Percentiles rank a stretch among this genome's conserved stretches.
Conservation (phyloP, 2,329 filamentous ascomycete genomes). For the Calonectria pseudoreteaudii region DNA sequence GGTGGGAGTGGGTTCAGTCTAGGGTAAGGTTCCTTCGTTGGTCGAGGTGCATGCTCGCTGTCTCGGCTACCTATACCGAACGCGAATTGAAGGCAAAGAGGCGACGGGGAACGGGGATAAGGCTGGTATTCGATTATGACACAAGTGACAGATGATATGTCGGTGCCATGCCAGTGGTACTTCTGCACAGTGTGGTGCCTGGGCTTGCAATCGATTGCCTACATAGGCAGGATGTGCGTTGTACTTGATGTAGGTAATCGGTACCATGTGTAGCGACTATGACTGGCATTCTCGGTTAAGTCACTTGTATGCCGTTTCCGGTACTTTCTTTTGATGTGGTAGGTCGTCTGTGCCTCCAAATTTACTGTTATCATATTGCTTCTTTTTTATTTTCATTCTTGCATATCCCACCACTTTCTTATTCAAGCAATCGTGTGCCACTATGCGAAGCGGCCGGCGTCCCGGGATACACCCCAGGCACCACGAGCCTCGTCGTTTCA, state of each 20-base stretch:
- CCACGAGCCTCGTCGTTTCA: slow-evolving; percentile 4
- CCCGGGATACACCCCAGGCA: background rate
- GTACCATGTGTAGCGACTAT: background rate
- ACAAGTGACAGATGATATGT: slow-evolving; percentile 9
- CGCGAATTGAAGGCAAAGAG: slow-evolving; percentile 24
- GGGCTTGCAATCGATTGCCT: background rate
- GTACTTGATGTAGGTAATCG: background rate
- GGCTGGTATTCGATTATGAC: slow-evolving; percentile 16
- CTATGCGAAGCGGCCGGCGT: background rate
- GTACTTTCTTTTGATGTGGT: background rate
- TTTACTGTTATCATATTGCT: background rate
- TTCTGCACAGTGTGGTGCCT: background rate
- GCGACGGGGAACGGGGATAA: slow-evolving; percentile 20
- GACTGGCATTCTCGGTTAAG: background rate
- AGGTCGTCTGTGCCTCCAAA: background rate
- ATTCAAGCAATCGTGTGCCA: background rate
- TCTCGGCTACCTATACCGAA: slow-evolving; percentile 2
- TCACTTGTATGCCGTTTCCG: background rate
- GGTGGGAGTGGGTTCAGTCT: slow-evolving; percentile 13
- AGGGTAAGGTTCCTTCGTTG: slow-evolving; percentile 23
- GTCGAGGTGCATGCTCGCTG: background rate
- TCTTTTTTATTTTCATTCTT: background rate
- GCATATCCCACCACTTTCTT: background rate
- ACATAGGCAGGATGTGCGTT: background rate
- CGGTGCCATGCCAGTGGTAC: background rate